Evolutionary conservation across 2,329 filamentous ascomycete species (phyloP).

Genomic region (Zarea fungicola): DNA sequence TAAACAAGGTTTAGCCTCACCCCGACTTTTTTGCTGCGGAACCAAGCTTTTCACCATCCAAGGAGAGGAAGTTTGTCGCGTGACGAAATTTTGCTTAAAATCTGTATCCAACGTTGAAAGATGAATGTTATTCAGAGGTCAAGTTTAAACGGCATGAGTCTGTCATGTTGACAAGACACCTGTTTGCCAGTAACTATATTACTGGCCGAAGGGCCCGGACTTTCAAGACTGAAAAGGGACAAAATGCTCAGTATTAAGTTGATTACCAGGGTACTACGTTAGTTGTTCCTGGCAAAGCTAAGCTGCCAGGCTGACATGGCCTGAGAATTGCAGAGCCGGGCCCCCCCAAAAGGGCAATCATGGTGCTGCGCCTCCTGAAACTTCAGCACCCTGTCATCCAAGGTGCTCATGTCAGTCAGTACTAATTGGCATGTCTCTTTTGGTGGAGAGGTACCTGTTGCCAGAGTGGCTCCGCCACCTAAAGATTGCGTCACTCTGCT

Average conservation of each 20-base stretch:
- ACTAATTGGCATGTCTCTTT: conserved; percentile 4
- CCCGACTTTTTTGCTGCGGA: neutral
- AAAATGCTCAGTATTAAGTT: too few relatives aligned
- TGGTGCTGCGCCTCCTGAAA: neutral
- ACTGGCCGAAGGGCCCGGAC: too few relatives aligned
- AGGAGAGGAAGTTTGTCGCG: conserved; percentile 7
- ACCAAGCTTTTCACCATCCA: neutral
- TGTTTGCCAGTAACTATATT: too few relatives aligned
- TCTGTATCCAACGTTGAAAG: neutral
- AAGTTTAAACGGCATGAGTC: too few relatives aligned
- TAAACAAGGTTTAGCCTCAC: conserved; percentile 6
- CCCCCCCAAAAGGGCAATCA: too few relatives aligned
- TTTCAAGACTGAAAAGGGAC: too few relatives aligned
- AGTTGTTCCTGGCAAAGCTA: too few relatives aligned
- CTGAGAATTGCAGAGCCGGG: too few relatives aligned
- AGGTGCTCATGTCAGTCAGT: neutral
- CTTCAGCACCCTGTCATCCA: neutral
- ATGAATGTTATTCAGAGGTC: too few relatives aligned
- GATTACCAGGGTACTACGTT: too few relatives aligned
- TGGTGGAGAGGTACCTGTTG: neutral
- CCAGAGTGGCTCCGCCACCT: neutral
- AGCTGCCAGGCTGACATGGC: too few relatives aligned
- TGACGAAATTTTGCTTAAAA: neutral
- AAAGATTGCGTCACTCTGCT: conserved; percentile 12
- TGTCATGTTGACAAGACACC: too few relatives aligned